phyloP scores from a whole-genome alignment of 2,329 filamentous ascomycete genomes.

The Graphilbum ipis-grandicollis region DNA sequence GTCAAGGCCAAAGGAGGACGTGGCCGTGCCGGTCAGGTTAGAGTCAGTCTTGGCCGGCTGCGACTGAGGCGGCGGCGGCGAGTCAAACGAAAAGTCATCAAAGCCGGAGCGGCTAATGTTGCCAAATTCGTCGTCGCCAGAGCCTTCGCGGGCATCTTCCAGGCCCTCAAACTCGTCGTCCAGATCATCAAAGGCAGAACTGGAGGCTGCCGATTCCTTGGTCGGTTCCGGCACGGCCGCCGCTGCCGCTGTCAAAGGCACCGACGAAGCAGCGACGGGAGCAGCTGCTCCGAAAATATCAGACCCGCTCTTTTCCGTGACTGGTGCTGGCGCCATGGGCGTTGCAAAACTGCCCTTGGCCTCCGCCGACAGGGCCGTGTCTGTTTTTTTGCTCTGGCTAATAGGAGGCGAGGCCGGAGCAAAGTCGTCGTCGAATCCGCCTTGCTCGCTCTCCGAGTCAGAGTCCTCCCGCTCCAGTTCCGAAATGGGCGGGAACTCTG shows the following conservation, averaged over 20 bases:
- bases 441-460: conserved; percentile 53
- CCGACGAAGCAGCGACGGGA: no score
- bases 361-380: not conserved
- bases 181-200: conserved; percentile 44
- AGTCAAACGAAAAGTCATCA: conserved; percentile 72
- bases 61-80: conserved; percentile 35
- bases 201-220: conserved; percentile 8
- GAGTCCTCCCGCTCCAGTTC: conserved; percentile 73
- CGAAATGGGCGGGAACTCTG: conserved; percentile 88
- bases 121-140: conserved; percentile 63
- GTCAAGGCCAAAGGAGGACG: conserved; percentile 27
- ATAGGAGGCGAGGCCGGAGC: conserved; percentile 58
- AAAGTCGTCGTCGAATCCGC: conserved; percentile 83
- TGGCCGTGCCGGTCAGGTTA: not conserved
- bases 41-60: conserved; percentile 28
- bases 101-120: conserved; percentile 53
- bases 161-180: conserved; percentile 70
- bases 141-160: conserved; percentile 68
- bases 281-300: not conserved
- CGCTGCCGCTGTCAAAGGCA: no score
- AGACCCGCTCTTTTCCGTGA: no score
- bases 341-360: not conserved
- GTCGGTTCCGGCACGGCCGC: not conserved
- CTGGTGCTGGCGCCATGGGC: not conserved
- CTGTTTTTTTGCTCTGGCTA: not conserved